Evolutionary conservation across 768 basidiomycete genomes (phyloP).

Genomic region (Trametes maxima): DNA sequence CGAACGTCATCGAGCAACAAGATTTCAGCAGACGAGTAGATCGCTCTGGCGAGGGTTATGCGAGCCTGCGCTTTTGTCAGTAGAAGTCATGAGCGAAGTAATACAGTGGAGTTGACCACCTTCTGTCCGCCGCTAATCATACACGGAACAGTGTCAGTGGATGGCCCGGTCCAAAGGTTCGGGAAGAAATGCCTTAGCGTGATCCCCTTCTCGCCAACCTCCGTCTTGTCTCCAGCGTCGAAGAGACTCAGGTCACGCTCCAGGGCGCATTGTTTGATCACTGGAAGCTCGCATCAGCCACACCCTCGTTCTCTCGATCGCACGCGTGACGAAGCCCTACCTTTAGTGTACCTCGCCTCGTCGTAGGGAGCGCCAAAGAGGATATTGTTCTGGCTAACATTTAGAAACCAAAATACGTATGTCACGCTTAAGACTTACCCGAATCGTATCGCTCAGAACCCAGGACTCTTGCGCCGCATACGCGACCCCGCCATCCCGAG

Average conservation of each 20-base stretch:
- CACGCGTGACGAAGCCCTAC: slow-evolving; percentile 16
- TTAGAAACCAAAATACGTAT: not conserved
- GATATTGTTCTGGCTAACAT: slow-evolving; percentile 43
- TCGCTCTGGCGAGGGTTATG: slow-evolving; percentile 57
- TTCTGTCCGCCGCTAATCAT: slow-evolving; percentile 47
- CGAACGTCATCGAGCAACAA: slow-evolving; percentile 74
- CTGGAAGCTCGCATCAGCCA: slow-evolving; percentile 15
- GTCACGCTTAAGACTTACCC: slow-evolving; percentile 34
- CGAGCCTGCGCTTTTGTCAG: slow-evolving; percentile 42
- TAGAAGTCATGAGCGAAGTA: not conserved
- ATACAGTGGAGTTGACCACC: slow-evolving; percentile 15
- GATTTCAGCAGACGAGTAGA: slow-evolving; percentile 62
- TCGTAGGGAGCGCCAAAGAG: slow-evolving; percentile 50
- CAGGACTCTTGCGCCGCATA: slow-evolving; percentile 85
- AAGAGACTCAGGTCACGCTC: slow-evolving; percentile 50
- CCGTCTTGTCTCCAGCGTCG: slow-evolving; percentile 51
- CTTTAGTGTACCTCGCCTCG: slow-evolving; percentile 45
- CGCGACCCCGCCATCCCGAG: slow-evolving; percentile 67
- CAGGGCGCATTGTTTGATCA: slow-evolving; percentile 43
- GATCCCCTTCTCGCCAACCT: slow-evolving; percentile 61
- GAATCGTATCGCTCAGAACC: slow-evolving; percentile 79
- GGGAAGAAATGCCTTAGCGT: slow-evolving; percentile 38
- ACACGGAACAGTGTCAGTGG: not conserved
- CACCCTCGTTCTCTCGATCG: not conserved
- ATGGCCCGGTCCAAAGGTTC: not conserved